These are phyloP conservation scores for Inonotus obliquus DNA, from an alignment of 1,284 basidiomycete species.

Conservation along the genomic window DNA sequence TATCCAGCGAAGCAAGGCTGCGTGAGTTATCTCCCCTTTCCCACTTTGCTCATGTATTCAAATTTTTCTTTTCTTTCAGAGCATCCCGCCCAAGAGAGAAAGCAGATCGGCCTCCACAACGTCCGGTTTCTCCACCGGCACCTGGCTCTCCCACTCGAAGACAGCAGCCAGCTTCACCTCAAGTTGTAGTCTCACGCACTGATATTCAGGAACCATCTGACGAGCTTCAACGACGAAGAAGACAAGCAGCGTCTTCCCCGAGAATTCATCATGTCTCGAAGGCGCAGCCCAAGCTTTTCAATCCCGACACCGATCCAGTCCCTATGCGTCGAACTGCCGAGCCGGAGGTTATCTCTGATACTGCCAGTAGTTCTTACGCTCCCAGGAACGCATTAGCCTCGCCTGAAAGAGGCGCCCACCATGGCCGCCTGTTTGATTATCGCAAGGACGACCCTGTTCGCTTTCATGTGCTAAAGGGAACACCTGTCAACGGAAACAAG, in stretches of 20 bases:
- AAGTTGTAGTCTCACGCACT: constrained; percentile 34
- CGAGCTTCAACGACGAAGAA: constrained; percentile 65
- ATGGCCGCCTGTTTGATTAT: constrained; percentile 76
- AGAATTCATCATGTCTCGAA: constrained; percentile 32
- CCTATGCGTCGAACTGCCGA: constrained; percentile 57
- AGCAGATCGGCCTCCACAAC: constrained; percentile 35
- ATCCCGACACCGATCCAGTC: constrained; percentile 65
- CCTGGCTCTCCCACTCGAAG: constrained; percentile 27
- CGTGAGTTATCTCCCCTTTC: constrained; percentile 34
- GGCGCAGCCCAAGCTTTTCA: constrained; percentile 50
- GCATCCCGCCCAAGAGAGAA: constrained; percentile 43
- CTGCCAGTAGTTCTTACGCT: constrained; percentile 46
- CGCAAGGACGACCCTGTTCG: constrained; percentile 81
- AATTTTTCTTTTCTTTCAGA: constrained; percentile 29
- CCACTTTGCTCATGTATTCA: constrained; percentile 5
- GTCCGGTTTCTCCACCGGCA: constrained; percentile 28
- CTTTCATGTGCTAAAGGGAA: constrained; percentile 60
- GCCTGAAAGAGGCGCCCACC: constrained; percentile 29
- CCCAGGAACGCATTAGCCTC: constrained; percentile 33
- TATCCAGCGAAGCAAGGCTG: constrained; percentile 57
- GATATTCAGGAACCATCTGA: constrained; percentile 52
- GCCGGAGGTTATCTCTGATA: constrained; percentile 56
- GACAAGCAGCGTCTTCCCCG: constrained; percentile 48
- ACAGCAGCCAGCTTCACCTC: constrained; percentile 31
- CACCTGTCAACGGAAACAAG: constrained; percentile 29